Conservation (phyloP, 768 basidiomycete genomes). For the Nidula microcarpa region DNA sequence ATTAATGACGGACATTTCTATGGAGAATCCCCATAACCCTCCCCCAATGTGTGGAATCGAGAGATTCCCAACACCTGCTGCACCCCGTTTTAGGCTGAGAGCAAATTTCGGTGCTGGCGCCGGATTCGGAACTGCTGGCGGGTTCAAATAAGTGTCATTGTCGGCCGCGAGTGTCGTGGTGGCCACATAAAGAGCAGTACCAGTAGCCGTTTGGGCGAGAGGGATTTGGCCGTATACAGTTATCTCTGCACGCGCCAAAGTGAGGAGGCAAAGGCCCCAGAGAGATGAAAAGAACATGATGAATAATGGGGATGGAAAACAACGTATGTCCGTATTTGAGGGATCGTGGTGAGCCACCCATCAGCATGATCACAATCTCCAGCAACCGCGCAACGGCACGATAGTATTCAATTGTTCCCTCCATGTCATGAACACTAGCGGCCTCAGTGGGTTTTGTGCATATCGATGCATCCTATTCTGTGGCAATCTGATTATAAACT, state of each 20-base stretch:
- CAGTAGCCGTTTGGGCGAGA: background rate
- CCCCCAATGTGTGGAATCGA: background rate
- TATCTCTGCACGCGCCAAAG: background rate
- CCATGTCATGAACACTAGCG: no score
- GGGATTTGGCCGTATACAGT: background rate
- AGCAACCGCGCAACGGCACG: background rate
- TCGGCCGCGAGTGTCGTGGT: background rate
- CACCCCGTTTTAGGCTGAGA: background rate
- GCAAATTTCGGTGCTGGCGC: background rate
- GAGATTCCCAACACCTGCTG: background rate
- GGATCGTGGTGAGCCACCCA: background rate
- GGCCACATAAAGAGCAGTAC: background rate
- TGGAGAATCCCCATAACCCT: background rate
- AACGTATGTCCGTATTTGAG: background rate
- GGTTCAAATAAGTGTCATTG: background rate
- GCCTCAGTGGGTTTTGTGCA: no score
- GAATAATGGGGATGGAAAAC: background rate
- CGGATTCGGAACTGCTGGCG: background rate
- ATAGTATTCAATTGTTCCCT: no score
- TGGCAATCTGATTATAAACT: no score
- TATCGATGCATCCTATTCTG: no score
- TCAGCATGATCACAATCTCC: background rate
- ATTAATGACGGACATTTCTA: background rate
- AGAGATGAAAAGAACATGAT: background rate
- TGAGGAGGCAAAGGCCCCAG: background rate